Evolutionary conservation across 352 stramenopile species (phyloP), one percentile per base, ranked within the genome.

Genomic region (Globisporangium canariense): DNA sequence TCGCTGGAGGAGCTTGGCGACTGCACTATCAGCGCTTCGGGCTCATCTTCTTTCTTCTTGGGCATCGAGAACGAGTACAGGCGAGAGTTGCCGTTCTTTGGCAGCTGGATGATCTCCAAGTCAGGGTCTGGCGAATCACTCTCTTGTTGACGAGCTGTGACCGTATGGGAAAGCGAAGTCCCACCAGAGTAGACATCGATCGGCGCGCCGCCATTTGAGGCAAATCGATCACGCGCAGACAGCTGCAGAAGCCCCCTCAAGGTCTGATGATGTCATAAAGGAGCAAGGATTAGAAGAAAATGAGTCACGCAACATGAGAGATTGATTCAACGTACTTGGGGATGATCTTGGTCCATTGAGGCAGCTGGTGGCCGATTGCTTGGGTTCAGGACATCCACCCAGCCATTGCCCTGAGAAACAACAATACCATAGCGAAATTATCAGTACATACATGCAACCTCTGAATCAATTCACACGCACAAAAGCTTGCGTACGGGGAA

Each of bases 311-410:
- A 43, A 14, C 8, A 28, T 25, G 8, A 1, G n/a, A n/a, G 2
- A 8, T 6, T 45, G 9, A 22, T 10, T 2, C 32, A 16, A 32
- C 49, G n/a, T 32, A 68, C 63, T 43, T 68, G 56, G 49, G 60
- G 28, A 2, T 66, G 51, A 1, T 62, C 41, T 46, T 63, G 65
- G 8, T 59, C 58, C 1, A 7, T 28, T 9, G 25, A 13, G 4
- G 41, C 30, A 25, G 16, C 16, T 45, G 64, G n/a, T 32, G 62
- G 43, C 9, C 38, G 58, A 30, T 61, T 70, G 46, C 13, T 70
- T 8, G 69, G 76, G 41, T 79, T 73, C 10, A 81, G 50, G 22
- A 89, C 62, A 43, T 93, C 83, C 13, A 89, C 66, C 85, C 85
- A 93, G 13, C 81, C 83, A 49, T 93, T 88, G 18, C 71, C 77